Evolutionary conservation across 2,329 filamentous ascomycete genomes (phyloP).

Genomic region (Phyllosticta paracitricarpa): DNA sequence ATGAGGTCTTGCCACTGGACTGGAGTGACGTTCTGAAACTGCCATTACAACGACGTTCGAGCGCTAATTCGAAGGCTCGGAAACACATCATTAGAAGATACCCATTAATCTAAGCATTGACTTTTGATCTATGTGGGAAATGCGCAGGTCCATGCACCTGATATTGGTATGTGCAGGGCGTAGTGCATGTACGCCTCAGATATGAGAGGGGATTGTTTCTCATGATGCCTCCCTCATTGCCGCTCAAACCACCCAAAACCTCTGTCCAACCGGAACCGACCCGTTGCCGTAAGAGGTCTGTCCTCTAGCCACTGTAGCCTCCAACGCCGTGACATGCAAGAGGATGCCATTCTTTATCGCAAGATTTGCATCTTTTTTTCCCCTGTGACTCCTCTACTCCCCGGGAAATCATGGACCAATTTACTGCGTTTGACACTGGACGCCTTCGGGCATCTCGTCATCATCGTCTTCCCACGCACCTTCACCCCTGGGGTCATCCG

Average conservation of each 20-base stretch:
- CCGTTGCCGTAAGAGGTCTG: neutral
- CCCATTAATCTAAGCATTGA: neutral
- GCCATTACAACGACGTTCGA: neutral
- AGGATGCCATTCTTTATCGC: neutral
- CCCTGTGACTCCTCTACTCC: neutral
- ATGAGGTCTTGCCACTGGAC: neutral
- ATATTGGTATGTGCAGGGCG: neutral
- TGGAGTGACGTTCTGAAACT: neutral
- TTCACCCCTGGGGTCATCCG: slow-evolving; percentile 56
- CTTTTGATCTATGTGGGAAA: neutral
- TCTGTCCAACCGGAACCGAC: neutral
- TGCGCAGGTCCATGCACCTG: neutral
- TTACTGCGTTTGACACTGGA: slow-evolving; percentile 67
- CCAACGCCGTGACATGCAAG: slow-evolving; percentile 7
- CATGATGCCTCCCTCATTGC: neutral
- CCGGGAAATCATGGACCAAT: neutral
- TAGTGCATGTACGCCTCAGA: neutral
- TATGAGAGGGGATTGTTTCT: neutral
- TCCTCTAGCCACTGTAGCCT: neutral
- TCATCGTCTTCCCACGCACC: slow-evolving; percentile 64
- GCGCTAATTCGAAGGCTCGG: no score
- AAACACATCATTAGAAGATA: neutral
- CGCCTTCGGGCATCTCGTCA: slow-evolving; percentile 48
- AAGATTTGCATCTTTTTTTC: neutral
- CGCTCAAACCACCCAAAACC: neutral